A percentile compares a stretch with the other conserved stretches of the same genome.
phyloP scores from a whole-genome alignment of 305 asterid genomes.

The Solanum hybrid region DNA sequence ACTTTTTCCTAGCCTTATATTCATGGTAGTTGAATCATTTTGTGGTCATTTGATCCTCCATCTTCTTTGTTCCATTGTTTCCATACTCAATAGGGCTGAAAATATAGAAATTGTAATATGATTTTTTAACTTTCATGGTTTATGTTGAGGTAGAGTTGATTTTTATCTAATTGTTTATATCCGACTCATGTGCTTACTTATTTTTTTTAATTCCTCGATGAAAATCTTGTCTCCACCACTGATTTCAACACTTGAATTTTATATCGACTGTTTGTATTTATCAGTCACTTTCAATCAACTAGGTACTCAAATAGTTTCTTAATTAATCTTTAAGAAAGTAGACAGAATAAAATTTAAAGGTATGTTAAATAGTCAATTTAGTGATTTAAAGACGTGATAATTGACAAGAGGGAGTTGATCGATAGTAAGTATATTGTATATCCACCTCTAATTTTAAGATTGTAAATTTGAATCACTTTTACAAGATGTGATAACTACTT shows the following conservation, averaged over 20 bases:
- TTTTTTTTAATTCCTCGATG: background rate
- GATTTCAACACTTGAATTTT: background rate
- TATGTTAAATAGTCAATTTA: background rate
- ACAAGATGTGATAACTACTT: too few species aligned
- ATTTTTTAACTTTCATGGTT: too few species aligned
- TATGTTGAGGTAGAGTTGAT: background rate
- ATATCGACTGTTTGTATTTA: background rate
- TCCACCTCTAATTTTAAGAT: background rate
- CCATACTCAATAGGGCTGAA: background rate
- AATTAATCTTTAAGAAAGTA: background rate
- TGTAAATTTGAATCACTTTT: background rate
- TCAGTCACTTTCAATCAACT: background rate
- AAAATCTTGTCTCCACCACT: background rate
- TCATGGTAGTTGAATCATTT: background rate
- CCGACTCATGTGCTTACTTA: background rate
- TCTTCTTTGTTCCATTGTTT: background rate
- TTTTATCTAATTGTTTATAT: background rate
- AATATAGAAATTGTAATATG: background rate
- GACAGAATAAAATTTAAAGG: background rate
- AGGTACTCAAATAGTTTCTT: too few species aligned
- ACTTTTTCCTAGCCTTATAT: too few species aligned
- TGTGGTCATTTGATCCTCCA: background rate
- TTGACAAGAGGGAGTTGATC: background rate
- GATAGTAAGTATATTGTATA: background rate
- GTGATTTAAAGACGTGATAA: background rate